phyloP scores from a whole-genome alignment of 2,329 filamentous ascomycete species.

The Daldinia sp. region DNA sequence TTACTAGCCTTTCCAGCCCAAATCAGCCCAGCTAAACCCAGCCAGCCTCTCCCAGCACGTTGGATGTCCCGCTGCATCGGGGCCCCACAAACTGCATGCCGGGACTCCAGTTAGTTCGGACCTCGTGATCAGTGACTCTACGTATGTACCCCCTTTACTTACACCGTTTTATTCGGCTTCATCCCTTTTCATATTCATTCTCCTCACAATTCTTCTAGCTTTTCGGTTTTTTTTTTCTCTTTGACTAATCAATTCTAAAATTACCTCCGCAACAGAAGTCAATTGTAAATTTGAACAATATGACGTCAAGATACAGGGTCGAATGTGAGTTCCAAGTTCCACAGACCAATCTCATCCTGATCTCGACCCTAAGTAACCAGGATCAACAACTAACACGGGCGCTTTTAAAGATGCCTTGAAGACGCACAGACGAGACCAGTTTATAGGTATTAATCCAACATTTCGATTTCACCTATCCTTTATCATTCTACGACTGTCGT shows the following conservation, averaged over 20 bases:
- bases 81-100: conserved; percentile 17
- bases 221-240: no score
- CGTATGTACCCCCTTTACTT: conserved; percentile 26
- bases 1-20: conserved; percentile 10
- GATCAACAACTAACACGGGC: conserved; percentile 31
- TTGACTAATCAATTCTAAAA: neutral
- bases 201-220: neutral
- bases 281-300: conserved; percentile 46
- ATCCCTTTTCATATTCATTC: conserved; percentile 13
- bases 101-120: conserved; percentile 10
- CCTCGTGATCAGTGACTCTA: conserved; percentile 31
- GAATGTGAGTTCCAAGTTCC: conserved; percentile 67
- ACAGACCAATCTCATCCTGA: conserved; percentile 2
- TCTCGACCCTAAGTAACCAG: conserved; percentile 1
- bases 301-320: conserved; percentile 73
- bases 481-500: neutral
- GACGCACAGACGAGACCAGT: conserved; percentile 89
- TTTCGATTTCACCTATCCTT: conserved; percentile 6
- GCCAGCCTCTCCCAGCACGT: conserved; percentile 9
- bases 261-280: neutral
- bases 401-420: conserved; percentile 65
- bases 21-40: neutral
- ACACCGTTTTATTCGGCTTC: conserved; percentile 16
- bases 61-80: conserved; percentile 21
- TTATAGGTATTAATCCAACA: conserved; percentile 68